These are phyloP conservation scores for Verticillium zaregamsianum DNA, from an alignment of 2,329 filamentous ascomycete genomes.

Conservation along the genomic window DNA sequence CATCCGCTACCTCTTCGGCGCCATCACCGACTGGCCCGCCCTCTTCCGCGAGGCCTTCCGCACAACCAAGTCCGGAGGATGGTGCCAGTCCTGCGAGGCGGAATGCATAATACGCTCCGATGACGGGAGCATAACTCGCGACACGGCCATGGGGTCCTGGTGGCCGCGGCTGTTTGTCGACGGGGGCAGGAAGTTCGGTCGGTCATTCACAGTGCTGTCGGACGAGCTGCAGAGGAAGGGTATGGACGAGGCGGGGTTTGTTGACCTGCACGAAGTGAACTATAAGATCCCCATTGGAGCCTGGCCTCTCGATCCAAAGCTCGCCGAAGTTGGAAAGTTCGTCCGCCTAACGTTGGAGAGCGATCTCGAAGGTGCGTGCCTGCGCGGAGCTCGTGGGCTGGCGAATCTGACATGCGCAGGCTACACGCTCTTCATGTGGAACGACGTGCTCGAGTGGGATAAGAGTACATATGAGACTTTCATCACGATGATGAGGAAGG, in stretches of 20 bases:
- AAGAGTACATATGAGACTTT: constrained; percentile 2
- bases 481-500: constrained; percentile 3
- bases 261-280: constrained; percentile 5
- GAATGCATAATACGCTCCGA: constrained; percentile 2
- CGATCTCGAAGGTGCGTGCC: constrained; percentile 13
- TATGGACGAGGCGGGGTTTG: constrained; percentile 10
- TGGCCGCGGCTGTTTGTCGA: constrained; percentile 13
- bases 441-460: constrained; percentile 5
- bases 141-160: constrained; percentile 5
- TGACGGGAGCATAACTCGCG: constrained; percentile 5
- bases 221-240: constrained; percentile 9
- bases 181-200: constrained; percentile 3
- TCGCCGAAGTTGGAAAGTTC: constrained; percentile 13
- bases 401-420: not conserved
- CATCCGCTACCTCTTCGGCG: constrained; percentile 51
- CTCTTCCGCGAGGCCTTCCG: constrained; percentile 33
- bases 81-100: constrained; percentile 9
- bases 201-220: constrained; percentile 1
- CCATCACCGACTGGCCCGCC: constrained; percentile 49
- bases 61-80: constrained; percentile 11
- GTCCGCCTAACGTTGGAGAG: not conserved
- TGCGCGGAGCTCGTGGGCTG: constrained; percentile 26
- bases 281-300: constrained; percentile 14
- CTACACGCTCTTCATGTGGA: constrained; percentile 2
- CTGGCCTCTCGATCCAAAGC: constrained; percentile 24